phyloP scores from a whole-genome alignment of 805 yeast species.

The Limtongia smithiae region DNA sequence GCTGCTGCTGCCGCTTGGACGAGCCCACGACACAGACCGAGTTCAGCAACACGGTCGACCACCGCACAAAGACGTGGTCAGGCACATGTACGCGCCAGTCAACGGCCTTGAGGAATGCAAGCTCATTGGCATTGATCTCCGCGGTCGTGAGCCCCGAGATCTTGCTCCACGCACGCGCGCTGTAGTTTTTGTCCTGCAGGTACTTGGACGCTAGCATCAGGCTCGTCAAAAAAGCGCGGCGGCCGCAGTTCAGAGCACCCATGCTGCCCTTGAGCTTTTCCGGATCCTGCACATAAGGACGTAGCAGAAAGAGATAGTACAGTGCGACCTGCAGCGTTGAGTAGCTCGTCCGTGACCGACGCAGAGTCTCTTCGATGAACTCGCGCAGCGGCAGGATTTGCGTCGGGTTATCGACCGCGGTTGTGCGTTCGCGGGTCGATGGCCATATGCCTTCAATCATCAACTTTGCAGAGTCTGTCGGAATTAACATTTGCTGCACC shows the following conservation, averaged over 20 bases:
- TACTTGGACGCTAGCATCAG: constrained; percentile 71
- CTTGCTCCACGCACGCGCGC: constrained; percentile 68
- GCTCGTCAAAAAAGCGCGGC: constrained; percentile 63
- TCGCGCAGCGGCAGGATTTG: constrained; percentile 37
- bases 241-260: constrained; percentile 46
- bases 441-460: constrained; percentile 37
- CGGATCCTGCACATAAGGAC: constrained; percentile 33
- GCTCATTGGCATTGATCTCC: constrained; percentile 54
- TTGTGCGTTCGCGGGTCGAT: constrained; percentile 30
- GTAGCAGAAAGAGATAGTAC: constrained; percentile 56
- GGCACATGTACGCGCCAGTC: constrained; percentile 58
- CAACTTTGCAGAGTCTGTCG: constrained; percentile 32
- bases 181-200: constrained; percentile 66
- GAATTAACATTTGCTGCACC: not conserved
- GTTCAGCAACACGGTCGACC: constrained; percentile 36
- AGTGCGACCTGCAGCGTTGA: constrained; percentile 64
- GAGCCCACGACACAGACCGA: constrained; percentile 22
- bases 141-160: constrained; percentile 59
- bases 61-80: constrained; percentile 45
- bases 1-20: constrained; percentile 1
- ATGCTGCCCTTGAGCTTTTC: constrained; percentile 7
- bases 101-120: constrained; percentile 49
- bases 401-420: constrained; percentile 15
- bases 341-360: constrained; percentile 55
- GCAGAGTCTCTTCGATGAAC: constrained; percentile 42